Percentiles rank a stretch among this genome's conserved stretches.
phyloP scores from a whole-genome alignment of 1,284 basidiomycete species.

The Papiliotrema flavescens region DNA sequence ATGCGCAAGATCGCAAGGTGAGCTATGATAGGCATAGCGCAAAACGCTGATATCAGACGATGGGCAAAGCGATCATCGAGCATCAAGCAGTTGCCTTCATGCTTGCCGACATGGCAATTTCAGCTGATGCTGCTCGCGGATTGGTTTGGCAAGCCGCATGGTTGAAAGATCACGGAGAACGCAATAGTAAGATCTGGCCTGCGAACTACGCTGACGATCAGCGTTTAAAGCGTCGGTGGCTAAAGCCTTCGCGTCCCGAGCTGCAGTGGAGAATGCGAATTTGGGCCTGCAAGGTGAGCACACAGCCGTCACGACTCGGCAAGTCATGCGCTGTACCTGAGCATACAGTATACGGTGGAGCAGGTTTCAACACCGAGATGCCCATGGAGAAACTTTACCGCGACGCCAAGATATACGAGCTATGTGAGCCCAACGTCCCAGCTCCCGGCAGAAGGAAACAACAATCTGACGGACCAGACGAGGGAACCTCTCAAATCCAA shows the following conservation, averaged over 20 bases:
- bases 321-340: not conserved
- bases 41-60: constrained; percentile 47
- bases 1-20: constrained; percentile 54
- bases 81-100: constrained; percentile 57
- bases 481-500: constrained; percentile 51
- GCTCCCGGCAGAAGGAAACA: not conserved
- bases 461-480: constrained; percentile 24
- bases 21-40: not conserved
- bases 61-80: constrained; percentile 56
- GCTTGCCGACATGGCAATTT: constrained; percentile 58
- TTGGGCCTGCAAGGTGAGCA: constrained; percentile 50
- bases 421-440: constrained; percentile 41
- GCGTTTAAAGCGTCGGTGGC: constrained; percentile 57
- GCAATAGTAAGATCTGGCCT: constrained; percentile 48
- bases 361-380: constrained; percentile 56
- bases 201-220: constrained; percentile 10
- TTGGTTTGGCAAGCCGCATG: constrained; percentile 55
- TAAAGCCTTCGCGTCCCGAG: constrained; percentile 52
- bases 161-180: constrained; percentile 53
- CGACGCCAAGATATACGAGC: constrained; percentile 52
- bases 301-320: too few relatives aligned
- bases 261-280: constrained; percentile 52
- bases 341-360: constrained; percentile 46
- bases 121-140: constrained; percentile 51
- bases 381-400: constrained; percentile 57